Evolutionary conservation across 2,329 filamentous ascomycete species (phyloP).

Genomic region (Dactylellina sp.): DNA sequence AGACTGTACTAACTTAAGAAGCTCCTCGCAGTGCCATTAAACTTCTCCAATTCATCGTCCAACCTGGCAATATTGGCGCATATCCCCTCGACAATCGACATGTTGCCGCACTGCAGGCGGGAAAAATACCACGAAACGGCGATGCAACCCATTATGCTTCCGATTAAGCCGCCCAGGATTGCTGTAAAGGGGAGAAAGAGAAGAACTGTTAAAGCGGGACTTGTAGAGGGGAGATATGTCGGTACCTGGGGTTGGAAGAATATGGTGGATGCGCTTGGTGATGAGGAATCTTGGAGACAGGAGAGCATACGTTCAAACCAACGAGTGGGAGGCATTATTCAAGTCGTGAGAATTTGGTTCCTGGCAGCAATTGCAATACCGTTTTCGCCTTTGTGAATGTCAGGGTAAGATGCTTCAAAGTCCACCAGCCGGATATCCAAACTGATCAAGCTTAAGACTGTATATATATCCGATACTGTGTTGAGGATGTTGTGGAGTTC

Average conservation of each 20-base stretch:
- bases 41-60: conserved; percentile 9
- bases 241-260: conserved; percentile 7
- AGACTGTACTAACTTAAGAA: conserved; percentile 4
- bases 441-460: too few relatives aligned
- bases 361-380: too few relatives aligned
- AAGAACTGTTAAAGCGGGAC: conserved; percentile 13
- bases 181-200: background rate
- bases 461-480: conserved; percentile 9
- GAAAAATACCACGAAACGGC: conserved; percentile 12
- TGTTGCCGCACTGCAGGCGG: conserved; percentile 1
- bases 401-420: too few relatives aligned
- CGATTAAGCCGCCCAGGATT: conserved; percentile 35
- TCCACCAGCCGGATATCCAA: too few relatives aligned
- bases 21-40: conserved; percentile 12
- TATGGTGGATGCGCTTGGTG: too few relatives aligned
- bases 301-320: conserved; percentile 36
- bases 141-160: conserved; percentile 28
- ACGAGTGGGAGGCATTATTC: conserved; percentile 9
- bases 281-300: background rate
- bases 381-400: too few relatives aligned
- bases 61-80: background rate
- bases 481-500: conserved; percentile 23
- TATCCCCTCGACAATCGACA: conserved; percentile 1
- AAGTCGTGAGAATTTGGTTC: background rate
- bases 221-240: background rate